A percentile compares a stretch with the other conserved stretches of the same genome.
These are phyloP conservation scores for Gossypium arboreum DNA, from an alignment of 345 rosid species.

Conservation along the genomic window DNA sequence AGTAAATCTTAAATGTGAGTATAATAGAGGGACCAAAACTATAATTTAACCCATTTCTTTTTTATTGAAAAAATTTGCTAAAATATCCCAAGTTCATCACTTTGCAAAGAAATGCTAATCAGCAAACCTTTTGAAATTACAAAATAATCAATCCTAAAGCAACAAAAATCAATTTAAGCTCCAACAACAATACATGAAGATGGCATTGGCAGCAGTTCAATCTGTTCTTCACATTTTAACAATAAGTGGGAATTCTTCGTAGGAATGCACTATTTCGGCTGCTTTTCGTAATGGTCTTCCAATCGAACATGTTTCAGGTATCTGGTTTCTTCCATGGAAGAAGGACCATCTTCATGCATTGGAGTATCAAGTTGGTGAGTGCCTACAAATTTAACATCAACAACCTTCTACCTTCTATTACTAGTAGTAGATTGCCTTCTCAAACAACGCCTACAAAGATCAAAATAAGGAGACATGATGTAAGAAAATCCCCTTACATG, in stretches of 20 bases:
- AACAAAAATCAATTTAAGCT: too few relatives aligned
- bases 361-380: constrained; percentile 12
- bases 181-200: not conserved
- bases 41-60: not conserved
- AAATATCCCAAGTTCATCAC: not conserved
- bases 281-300: constrained; percentile 60
- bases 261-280: constrained; percentile 56
- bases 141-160: too few relatives aligned
- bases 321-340: constrained; percentile 18
- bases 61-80: not conserved
- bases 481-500: too few relatives aligned
- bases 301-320: constrained; percentile 35
- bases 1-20: not conserved
- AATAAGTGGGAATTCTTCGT: constrained; percentile 48
- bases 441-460: constrained; percentile 39
- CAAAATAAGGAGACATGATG: not conserved
- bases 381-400: constrained; percentile 31
- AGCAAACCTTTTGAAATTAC: not conserved
- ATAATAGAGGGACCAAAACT: too few relatives aligned
- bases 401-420: constrained; percentile 26
- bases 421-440: constrained; percentile 50
- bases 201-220: not conserved
- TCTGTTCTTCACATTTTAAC: constrained; percentile 44
- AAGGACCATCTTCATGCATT: constrained; percentile 24
- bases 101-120: not conserved